phyloP scores from a whole-genome alignment of 371 early-diverging fungal species.

The Mucor velutinosus region DNA sequence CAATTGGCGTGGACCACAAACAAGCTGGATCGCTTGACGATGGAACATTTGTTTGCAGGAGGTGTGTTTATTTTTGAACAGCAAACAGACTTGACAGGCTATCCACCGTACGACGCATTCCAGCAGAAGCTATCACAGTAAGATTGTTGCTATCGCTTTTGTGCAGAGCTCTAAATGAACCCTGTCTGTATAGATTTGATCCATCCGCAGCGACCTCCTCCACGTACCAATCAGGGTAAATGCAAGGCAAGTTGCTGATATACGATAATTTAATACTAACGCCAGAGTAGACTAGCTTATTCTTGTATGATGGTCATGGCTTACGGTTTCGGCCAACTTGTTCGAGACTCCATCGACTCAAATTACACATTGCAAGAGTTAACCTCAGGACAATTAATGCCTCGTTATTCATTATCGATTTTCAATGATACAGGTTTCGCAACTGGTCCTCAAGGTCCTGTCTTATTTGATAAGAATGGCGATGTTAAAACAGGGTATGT shows the following conservation, averaged over 20 bases:
- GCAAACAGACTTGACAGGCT: constrained; percentile 36
- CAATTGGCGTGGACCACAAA: constrained; percentile 28
- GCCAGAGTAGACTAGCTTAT: constrained; percentile 51
- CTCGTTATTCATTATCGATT: constrained; percentile 6
- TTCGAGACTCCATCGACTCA: constrained; percentile 24
- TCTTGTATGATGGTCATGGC: constrained; percentile 59
- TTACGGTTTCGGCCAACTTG: constrained; percentile 43
- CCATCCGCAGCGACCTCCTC: neutral
- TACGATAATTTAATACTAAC: neutral
- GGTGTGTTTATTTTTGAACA: constrained; percentile 39
- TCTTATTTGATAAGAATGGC: constrained; percentile 57
- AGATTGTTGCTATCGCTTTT: neutral
- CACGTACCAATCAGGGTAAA: constrained; percentile 6
- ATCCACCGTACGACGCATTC: constrained; percentile 50
- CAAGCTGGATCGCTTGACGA: constrained; percentile 26
- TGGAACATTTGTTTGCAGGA: constrained; percentile 41
- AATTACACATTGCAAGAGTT: constrained; percentile 21
- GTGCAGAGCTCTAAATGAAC: too few relatives aligned
- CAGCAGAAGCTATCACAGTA: constrained; percentile 20
- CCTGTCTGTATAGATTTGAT: constrained; percentile 14
- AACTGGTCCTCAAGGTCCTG: constrained; percentile 58
- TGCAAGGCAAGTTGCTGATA: neutral
- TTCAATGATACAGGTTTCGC: constrained; percentile 39
- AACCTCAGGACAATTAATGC: constrained; percentile 26
- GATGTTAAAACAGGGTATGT: constrained; percentile 47